phyloP scores from a whole-genome alignment of 208 protist species.

The Leishmania tarentolae region DNA sequence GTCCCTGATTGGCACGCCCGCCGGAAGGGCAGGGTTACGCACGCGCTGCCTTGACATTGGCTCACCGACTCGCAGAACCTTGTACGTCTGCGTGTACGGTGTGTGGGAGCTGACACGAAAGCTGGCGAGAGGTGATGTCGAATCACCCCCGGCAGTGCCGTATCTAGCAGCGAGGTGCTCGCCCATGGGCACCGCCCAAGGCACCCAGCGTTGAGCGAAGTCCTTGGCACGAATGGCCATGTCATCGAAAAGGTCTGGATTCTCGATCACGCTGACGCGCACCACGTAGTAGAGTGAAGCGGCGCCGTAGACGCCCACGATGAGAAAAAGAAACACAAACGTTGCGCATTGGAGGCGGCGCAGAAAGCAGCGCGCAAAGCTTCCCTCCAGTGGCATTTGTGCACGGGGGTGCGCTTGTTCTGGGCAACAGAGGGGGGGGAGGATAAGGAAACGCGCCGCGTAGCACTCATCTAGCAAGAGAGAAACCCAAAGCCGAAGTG shows the following conservation, averaged over 20 bases:
- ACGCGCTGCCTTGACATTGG: constrained; percentile 18
- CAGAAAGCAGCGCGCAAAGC: constrained; percentile 16
- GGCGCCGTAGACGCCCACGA: constrained; percentile 8
- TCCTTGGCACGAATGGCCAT: not conserved
- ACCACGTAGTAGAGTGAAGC: constrained; percentile 31
- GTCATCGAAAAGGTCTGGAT: not conserved
- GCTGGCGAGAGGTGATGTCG: not conserved
- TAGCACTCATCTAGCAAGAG: no score
- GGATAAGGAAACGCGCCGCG: no score
- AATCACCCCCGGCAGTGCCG: not conserved
- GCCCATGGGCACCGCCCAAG: not conserved
- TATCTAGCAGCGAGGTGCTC: not conserved
- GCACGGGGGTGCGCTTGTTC: no score
- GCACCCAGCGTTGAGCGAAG: not conserved
- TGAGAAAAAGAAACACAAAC: constrained; percentile 14
- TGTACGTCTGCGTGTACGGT: constrained; percentile 10
- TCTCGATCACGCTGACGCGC: constrained; percentile 24
- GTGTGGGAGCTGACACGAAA: not conserved
- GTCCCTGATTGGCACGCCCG: constrained; percentile 17
- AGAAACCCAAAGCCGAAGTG: no score
- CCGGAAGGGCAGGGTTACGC: constrained; percentile 30
- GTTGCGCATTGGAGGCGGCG: constrained; percentile 14
- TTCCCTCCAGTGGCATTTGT: not conserved
- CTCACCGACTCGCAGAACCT: not conserved
- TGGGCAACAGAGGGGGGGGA: not conserved